Conservation (phyloP, 352 stramenopile genomes). For the Globisporangium cystogenes region DNA sequence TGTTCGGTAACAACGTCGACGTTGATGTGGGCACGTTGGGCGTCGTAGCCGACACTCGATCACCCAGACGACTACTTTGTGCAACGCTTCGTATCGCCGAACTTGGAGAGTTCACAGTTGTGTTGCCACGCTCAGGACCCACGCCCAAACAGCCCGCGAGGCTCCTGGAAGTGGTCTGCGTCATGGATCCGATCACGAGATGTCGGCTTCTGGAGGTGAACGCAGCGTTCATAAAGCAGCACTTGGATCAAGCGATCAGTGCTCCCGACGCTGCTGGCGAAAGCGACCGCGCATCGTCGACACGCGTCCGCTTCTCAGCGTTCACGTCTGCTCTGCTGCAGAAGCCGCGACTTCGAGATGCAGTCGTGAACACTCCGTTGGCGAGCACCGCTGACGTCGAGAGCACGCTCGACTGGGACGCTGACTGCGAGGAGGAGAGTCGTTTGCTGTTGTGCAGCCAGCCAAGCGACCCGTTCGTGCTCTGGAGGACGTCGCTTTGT, state of each 20-base stretch:
- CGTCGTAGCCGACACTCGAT: not conserved
- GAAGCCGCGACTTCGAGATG: slow-evolving; percentile 1
- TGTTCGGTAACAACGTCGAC: not conserved
- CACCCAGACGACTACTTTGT: not conserved
- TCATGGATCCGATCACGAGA: not conserved
- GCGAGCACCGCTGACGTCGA: slow-evolving; percentile 7
- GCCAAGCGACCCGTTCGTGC: slow-evolving; percentile 2
- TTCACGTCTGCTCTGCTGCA: slow-evolving; percentile 5
- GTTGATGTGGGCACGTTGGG: not conserved
- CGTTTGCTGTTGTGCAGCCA: not conserved
- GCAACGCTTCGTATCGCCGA: not conserved
- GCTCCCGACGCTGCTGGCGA: too few species aligned
- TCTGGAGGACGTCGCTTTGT: slow-evolving; percentile 4
- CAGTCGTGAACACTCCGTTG: slow-evolving; percentile 6
- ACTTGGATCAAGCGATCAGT: not conserved
- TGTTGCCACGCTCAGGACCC: not conserved
- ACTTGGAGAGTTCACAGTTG: not conserved
- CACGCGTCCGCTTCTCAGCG: not conserved
- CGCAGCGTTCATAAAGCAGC: not conserved
- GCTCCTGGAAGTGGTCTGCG: slow-evolving; percentile 4
- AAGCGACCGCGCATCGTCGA: not conserved
- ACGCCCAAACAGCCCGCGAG: not conserved
- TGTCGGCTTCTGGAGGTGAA: not conserved
- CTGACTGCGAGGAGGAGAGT: slow-evolving; percentile 7
- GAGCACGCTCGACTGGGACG: not conserved